A percentile compares a stretch with the other conserved stretches of the same genome.
These are phyloP conservation scores for Malassezia sp. DNA, from an alignment of 1,284 basidiomycete genomes.

Conservation along the genomic window DNA sequence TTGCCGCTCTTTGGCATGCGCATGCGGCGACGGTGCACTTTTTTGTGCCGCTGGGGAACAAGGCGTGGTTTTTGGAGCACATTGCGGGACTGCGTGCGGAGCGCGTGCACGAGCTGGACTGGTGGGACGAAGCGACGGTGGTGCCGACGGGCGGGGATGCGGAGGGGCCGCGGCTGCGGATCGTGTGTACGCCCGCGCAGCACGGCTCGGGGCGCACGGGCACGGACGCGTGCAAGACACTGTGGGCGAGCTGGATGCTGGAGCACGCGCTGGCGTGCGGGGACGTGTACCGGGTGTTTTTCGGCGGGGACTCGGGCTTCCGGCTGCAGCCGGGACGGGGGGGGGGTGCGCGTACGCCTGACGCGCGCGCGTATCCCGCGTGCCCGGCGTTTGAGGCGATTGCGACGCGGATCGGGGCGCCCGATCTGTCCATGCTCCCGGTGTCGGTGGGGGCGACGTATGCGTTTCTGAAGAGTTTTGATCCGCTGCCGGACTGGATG, in stretches of 20 bases:
- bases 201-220: slow-evolving; percentile 38
- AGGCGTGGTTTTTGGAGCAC: slow-evolving; percentile 27
- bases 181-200: slow-evolving; percentile 41
- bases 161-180: neutral
- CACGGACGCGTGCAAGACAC: slow-evolving; percentile 24
- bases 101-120: slow-evolving; percentile 33
- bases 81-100: slow-evolving; percentile 22
- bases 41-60: slow-evolving; percentile 38
- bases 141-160: slow-evolving; percentile 2
- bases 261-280: slow-evolving; percentile 11
- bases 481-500: slow-evolving; percentile 25
- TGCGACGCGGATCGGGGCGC: slow-evolving; percentile 20
- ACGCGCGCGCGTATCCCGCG: slow-evolving; percentile 19
- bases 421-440: slow-evolving; percentile 33
- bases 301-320: slow-evolving; percentile 42
- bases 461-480: slow-evolving; percentile 34
- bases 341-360: slow-evolving; percentile 5
- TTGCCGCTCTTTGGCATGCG: slow-evolving; percentile 26
- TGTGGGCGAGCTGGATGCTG: slow-evolving; percentile 39
- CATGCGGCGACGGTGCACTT: slow-evolving; percentile 26
- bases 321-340: slow-evolving; percentile 24
- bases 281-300: slow-evolving; percentile 26
- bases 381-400: slow-evolving; percentile 40
- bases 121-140: slow-evolving; percentile 33
- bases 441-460: slow-evolving; percentile 42